Evolutionary conservation across 2,329 filamentous ascomycete genomes (phyloP), one percentile per base, ranked within the genome.

Genomic region (Clarireedia hainanense): DNA sequence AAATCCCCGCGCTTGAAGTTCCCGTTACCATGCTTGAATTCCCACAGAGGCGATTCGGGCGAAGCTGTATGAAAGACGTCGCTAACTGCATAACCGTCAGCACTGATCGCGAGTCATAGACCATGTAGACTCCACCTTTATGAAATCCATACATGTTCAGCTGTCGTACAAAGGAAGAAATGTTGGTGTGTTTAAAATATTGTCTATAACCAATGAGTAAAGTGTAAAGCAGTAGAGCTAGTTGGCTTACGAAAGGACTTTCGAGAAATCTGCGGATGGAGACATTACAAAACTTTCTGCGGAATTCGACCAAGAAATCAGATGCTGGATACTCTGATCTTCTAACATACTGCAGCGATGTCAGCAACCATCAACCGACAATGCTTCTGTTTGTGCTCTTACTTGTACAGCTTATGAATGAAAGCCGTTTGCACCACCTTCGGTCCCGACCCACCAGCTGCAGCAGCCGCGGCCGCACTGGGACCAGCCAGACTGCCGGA

Each of bases 121-220:
- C 50, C 61, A 23, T 27, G 34, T 36, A 51, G 51, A 5, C 62
- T 70, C 50, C 72, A 95, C 91, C 91, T 88, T 99, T 99, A 71
- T 99, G 94, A 72, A 99, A 99, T 6, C 94, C 94, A 66, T 99
- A 99, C 94, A 99, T 99, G 70, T 99, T 99, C 50, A 99, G 75
- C 74, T 99, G 94, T 49, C 94, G 84, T 50, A 99, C 94, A 71
- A 99, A 99, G 1, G 94, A 97, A 10, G 94, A 97, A 59, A 97
- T 96, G 69, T 99, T 99, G 64, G 92, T 99, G 71, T 99, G 94
- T 69, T 99, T 99, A 72, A 99, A 99, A 70, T 99, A 99, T 82
- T 95, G 91, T 54, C 92, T 96, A 63, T 50, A 59, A 45, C 45
- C 57, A 53, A 51, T 63, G 55, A 62, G 63, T 47, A 42, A 57